Conservation (phyloP, 1,284 basidiomycete species). For the Boletus subluridellus region DNA sequence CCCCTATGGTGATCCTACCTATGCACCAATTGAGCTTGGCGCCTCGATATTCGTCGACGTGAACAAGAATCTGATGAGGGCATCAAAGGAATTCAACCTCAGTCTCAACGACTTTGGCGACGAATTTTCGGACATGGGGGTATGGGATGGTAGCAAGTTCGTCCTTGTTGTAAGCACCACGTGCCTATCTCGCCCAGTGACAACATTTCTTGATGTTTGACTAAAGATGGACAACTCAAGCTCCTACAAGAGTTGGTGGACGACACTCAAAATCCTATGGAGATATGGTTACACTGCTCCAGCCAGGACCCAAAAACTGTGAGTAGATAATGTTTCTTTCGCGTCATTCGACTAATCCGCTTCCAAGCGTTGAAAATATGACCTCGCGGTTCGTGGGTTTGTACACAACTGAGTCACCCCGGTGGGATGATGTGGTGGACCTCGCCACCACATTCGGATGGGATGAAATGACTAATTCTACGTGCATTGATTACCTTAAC, state of each 20-base stretch:
- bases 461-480: slow-evolving; percentile 48
- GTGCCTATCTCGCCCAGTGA: slow-evolving; percentile 26
- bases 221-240: slow-evolving; percentile 48
- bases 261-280: slow-evolving; percentile 68
- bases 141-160: slow-evolving; percentile 84
- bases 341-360: slow-evolving; percentile 4
- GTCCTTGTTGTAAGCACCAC: slow-evolving; percentile 53
- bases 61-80: slow-evolving; percentile 83
- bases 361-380: slow-evolving; percentile 55
- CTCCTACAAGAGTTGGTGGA: slow-evolving; percentile 58
- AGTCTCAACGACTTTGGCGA: slow-evolving; percentile 53
- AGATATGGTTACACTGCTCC: slow-evolving; percentile 80
- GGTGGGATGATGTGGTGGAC: slow-evolving; percentile 62
- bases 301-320: slow-evolving; percentile 57
- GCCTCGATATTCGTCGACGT: slow-evolving; percentile 83
- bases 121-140: slow-evolving; percentile 52
- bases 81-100: slow-evolving; percentile 76
- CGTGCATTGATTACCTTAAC: slow-evolving; percentile 59
- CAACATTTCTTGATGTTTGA: background rate
- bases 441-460: slow-evolving; percentile 58
- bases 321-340: slow-evolving; percentile 22
- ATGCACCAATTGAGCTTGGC: slow-evolving; percentile 75
- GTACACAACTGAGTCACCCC: slow-evolving; percentile 58
- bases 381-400: slow-evolving; percentile 54
- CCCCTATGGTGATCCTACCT: slow-evolving; percentile 66